These are phyloP conservation scores for Candida michaelii DNA, from an alignment of 805 yeast species.

Conservation along the genomic window DNA sequence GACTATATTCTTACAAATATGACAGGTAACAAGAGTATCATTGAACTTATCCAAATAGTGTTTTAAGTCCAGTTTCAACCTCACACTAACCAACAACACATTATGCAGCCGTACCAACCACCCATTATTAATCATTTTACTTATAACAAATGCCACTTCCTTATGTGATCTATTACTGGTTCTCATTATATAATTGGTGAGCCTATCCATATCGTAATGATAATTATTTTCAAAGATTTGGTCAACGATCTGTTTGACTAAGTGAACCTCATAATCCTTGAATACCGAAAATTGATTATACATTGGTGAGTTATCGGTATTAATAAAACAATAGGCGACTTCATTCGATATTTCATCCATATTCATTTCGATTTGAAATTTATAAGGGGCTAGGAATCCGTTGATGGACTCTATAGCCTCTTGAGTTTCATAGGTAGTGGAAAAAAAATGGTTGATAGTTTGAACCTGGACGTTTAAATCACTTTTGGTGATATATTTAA, in stretches of 20 bases:
- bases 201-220: slow-evolving; percentile 4
- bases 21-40: slow-evolving; percentile 28
- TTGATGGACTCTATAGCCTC: neutral
- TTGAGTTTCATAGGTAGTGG: neutral
- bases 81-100: slow-evolving; percentile 28
- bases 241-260: slow-evolving; percentile 48
- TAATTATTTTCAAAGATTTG: slow-evolving; percentile 23
- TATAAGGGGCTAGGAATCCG: slow-evolving; percentile 21
- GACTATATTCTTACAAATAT: slow-evolving; percentile 52
- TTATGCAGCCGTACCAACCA: slow-evolving; percentile 8
- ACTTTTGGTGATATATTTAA: slow-evolving; percentile 19
- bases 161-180: slow-evolving; percentile 22
- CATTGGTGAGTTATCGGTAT: slow-evolving; percentile 29
- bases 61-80: slow-evolving; percentile 49
- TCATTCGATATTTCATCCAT: slow-evolving; percentile 35
- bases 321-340: slow-evolving; percentile 35
- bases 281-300: slow-evolving; percentile 40
- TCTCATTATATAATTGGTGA: slow-evolving; percentile 6
- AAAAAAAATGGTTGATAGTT: neutral
- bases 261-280: slow-evolving; percentile 39
- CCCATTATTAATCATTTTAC: slow-evolving; percentile 11
- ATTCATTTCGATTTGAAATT: slow-evolving; percentile 43
- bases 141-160: slow-evolving; percentile 33
- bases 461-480: slow-evolving; percentile 7
- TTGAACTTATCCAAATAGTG: slow-evolving; percentile 36